Conservation (phyloP, 768 basidiomycete species). For the Naganishia friedmannii region DNA sequence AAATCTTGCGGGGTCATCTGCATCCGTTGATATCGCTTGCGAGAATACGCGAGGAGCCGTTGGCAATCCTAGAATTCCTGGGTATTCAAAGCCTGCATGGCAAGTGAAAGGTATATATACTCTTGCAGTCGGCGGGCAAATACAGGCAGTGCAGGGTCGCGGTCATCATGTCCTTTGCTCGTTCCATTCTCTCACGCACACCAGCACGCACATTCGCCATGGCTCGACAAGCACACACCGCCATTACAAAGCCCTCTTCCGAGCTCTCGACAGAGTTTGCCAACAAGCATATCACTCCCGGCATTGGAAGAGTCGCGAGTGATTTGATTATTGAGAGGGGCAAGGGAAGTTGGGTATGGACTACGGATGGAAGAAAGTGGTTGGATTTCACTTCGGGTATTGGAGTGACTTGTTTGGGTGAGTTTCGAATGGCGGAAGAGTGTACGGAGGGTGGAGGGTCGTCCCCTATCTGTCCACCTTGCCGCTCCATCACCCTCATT, state of each 20-base stretch:
- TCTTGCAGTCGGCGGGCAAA: neutral
- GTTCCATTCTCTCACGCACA: neutral
- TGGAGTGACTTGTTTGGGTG: slow-evolving; percentile 70
- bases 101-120: too few relatives aligned
- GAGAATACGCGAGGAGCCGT: neutral
- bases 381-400: slow-evolving; percentile 84
- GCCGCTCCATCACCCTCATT: too few relatives aligned
- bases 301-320: slow-evolving; percentile 49
- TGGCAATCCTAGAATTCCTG: neutral
- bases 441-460: too few relatives aligned
- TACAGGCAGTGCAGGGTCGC: neutral
- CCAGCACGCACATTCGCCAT: slow-evolving; percentile 11
- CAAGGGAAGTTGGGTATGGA: slow-evolving; percentile 66
- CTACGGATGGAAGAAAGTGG: slow-evolving; percentile 68
- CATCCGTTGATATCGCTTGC: slow-evolving; percentile 3
- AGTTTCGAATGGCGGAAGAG: slow-evolving; percentile 50
- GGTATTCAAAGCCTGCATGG: neutral
- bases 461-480: too few relatives aligned
- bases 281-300: slow-evolving; percentile 49
- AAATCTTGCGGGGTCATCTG: slow-evolving; percentile 7
- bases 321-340: slow-evolving; percentile 48
- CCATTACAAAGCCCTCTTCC: slow-evolving; percentile 24
- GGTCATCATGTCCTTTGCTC: slow-evolving; percentile 7
- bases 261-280: slow-evolving; percentile 50
- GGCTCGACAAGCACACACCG: slow-evolving; percentile 20